phyloP scores from a whole-genome alignment of 768 basidiomycete genomes.

The Rhodotorula taiwanensis region DNA sequence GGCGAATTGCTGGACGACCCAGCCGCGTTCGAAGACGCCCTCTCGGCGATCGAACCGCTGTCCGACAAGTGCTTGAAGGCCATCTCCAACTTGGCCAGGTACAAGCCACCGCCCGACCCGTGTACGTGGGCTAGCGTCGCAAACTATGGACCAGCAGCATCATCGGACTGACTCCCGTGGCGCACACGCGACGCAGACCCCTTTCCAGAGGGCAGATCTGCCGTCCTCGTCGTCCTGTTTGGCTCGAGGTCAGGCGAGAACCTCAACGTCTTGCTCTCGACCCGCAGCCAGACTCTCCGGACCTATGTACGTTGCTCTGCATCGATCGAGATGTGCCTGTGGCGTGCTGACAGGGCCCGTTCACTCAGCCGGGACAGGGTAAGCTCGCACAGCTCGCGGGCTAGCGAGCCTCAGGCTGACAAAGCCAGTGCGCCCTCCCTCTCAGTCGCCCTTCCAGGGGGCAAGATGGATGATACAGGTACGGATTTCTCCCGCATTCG shows the following conservation, averaged over 20 bases:
- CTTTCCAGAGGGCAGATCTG: conserved; percentile 18
- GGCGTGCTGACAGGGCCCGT: too few relatives aligned
- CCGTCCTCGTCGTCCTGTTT: conserved; percentile 31
- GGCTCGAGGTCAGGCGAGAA: conserved; percentile 19
- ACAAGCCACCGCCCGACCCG: conserved; percentile 21
- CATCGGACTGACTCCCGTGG: not conserved
- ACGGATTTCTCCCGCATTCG: not conserved
- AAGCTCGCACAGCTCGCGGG: not conserved
- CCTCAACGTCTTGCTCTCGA: conserved; percentile 32
- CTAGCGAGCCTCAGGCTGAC: not conserved
- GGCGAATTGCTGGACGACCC: conserved; percentile 6
- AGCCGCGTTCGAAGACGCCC: not conserved
- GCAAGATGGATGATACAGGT: conserved; percentile 34
- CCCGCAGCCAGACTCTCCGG: conserved; percentile 12
- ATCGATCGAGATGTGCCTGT: not conserved
- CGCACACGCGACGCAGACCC: conserved; percentile 5
- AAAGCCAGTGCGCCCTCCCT: fast-evolving
- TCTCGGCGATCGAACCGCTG: conserved; percentile 17
- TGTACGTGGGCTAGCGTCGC: not conserved
- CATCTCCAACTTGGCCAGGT: conserved; percentile 13
- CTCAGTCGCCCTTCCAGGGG: conserved; percentile 30
- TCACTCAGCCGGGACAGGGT: conserved; percentile 32
- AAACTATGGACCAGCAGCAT: not conserved
- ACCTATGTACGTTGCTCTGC: conserved; percentile 15
- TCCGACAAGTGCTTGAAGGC: conserved; percentile 16